These are phyloP conservation scores for Juncus inflexus DNA, from an alignment of 176 grass and related monocot genomes.

Conservation along the genomic window DNA sequence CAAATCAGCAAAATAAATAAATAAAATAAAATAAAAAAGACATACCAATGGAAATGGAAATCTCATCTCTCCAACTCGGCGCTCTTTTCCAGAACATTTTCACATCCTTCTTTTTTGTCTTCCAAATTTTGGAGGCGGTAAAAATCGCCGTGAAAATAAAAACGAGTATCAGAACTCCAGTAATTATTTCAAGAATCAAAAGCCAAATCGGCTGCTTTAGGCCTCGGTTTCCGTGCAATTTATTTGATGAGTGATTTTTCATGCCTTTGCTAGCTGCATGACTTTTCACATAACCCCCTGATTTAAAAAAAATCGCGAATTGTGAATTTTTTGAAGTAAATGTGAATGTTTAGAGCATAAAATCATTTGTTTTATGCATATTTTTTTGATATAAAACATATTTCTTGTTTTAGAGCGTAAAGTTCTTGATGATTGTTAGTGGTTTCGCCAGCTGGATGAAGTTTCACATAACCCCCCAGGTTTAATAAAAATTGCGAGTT, in stretches of 20 bases:
- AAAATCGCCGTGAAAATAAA: slow-evolving; percentile 51
- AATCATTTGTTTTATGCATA: too few species aligned
- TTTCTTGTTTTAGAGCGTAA: too few species aligned
- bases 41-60: slow-evolving; percentile 61
- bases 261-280: slow-evolving; percentile 26
- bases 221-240: slow-evolving; percentile 29
- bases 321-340: too few species aligned
- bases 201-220: slow-evolving; percentile 77
- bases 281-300: slow-evolving; percentile 53
- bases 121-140: slow-evolving; percentile 76
- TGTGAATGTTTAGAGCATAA: too few species aligned
- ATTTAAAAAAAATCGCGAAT: not conserved
- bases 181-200: slow-evolving; percentile 82
- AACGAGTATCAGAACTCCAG: slow-evolving; percentile 67
- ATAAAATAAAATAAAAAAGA: slow-evolving; percentile 2
- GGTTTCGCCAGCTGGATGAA: too few species aligned
- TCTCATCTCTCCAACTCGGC: slow-evolving; percentile 65
- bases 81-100: slow-evolving; percentile 64
- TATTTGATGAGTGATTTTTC: slow-evolving; percentile 36
- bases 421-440: too few species aligned
- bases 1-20: too few species aligned
- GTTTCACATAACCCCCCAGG: too few species aligned
- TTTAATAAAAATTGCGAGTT: not conserved
- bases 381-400: too few species aligned
- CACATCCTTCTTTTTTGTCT: slow-evolving; percentile 51